These are phyloP conservation scores for Phenoliferia sp. DNA, from an alignment of 1,284 basidiomycete genomes.

Conservation along the genomic window DNA sequence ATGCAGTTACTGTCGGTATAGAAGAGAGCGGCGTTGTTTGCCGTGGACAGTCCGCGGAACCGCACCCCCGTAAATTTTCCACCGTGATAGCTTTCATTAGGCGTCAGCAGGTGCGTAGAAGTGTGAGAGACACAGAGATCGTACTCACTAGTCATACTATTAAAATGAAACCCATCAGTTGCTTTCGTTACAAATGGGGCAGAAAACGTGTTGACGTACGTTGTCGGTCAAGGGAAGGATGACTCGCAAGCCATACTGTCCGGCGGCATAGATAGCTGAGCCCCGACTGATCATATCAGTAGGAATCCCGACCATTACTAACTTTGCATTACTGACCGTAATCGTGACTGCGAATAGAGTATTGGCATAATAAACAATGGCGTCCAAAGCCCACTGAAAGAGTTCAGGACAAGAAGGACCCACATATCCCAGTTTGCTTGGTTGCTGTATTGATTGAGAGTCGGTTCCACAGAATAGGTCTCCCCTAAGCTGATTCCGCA, in stretches of 20 bases:
- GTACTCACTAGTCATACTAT: not conserved
- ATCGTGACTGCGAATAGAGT: not conserved
- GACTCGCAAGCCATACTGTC: constrained; percentile 22
- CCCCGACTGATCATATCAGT: not conserved
- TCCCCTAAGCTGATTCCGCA: constrained; percentile 20
- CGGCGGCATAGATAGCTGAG: constrained; percentile 21
- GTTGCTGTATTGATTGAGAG: not conserved
- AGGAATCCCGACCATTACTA: too few species aligned
- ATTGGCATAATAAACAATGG: not conserved
- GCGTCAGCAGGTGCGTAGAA: too few species aligned
- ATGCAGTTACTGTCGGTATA: constrained; percentile 7
- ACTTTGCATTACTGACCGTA: not conserved
- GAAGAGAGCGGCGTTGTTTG: constrained; percentile 13
- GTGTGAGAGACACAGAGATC: too few species aligned
- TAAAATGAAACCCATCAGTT: not conserved
- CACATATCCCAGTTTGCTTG: constrained; percentile 2
- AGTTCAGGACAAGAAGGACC: not conserved
- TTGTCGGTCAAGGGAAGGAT: constrained; percentile 21
- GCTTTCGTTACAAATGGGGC: not conserved
- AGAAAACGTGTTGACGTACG: constrained; percentile 4
- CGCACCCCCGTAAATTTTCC: constrained; percentile 21
- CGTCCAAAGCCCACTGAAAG: not conserved
- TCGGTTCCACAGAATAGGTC: constrained; percentile 2
- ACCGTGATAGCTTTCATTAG: constrained; percentile 13
- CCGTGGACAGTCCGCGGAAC: not conserved